These are phyloP conservation scores for Millerozyma miso DNA, from an alignment of 805 yeast genomes.

Conservation along the genomic window DNA sequence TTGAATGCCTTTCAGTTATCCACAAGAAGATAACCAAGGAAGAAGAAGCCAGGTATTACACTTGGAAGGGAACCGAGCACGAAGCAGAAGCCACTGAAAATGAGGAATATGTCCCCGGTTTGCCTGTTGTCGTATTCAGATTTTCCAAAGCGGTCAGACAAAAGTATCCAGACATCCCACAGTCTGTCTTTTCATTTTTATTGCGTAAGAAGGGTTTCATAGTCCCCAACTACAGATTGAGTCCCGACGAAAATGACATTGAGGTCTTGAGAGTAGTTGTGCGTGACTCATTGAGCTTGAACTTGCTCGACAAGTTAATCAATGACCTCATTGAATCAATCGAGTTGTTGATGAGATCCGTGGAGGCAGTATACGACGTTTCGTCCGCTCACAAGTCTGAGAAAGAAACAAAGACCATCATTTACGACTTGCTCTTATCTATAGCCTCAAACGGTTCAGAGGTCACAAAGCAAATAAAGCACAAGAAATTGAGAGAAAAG, in stretches of 20 bases:
- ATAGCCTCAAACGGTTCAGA: constrained; percentile 55
- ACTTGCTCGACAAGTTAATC: constrained; percentile 60
- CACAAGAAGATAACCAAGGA: constrained; percentile 48
- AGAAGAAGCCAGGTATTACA: constrained; percentile 11
- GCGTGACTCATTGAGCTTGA: constrained; percentile 60
- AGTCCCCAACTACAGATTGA: constrained; percentile 84
- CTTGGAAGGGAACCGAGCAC: constrained; percentile 6
- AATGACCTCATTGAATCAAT: constrained; percentile 51
- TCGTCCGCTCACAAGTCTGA: constrained; percentile 11
- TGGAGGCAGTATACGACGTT: constrained; percentile 34
- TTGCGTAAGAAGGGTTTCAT: constrained; percentile 82
- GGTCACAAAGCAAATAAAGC: constrained; percentile 24
- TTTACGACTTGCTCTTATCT: constrained; percentile 47
- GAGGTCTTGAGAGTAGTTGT: constrained; percentile 87
- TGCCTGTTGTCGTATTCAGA: constrained; percentile 87
- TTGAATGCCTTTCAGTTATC: constrained; percentile 70
- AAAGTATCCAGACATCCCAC: constrained; percentile 77
- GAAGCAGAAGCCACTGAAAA: constrained; percentile 25
- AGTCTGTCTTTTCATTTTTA: constrained; percentile 65
- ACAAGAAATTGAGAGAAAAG: constrained; percentile 16
- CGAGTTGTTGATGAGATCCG: constrained; percentile 49
- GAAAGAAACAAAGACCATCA: constrained; percentile 27
- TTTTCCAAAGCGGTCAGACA: constrained; percentile 55
- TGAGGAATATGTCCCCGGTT: constrained; percentile 60
- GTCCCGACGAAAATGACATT: constrained; percentile 48